Percentiles rank a stretch among this genome's conserved stretches.
phyloP scores from a whole-genome alignment of 169 alveolate species.

The Eimeria praecox region DNA sequence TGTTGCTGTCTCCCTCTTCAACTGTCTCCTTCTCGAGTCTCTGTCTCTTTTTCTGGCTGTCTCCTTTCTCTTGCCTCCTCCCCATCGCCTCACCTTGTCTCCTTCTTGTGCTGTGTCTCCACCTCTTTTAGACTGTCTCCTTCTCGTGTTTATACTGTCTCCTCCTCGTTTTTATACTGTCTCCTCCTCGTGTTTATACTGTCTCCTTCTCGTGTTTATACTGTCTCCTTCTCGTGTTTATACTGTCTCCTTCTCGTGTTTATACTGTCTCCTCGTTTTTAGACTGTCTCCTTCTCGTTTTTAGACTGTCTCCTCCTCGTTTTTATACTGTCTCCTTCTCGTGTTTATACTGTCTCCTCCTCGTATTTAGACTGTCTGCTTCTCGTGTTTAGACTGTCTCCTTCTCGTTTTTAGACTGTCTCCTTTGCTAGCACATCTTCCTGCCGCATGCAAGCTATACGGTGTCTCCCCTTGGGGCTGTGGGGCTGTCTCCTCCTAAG shows the following conservation, averaged over 20 bases:
- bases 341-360: not conserved
- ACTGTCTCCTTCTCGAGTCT: not conserved
- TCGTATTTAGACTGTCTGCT: too few species aligned
- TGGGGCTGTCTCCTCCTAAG: too few species aligned
- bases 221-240: too few species aligned
- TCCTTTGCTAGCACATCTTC: too few species aligned
- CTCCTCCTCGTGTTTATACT: too few species aligned
- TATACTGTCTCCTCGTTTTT: not conserved
- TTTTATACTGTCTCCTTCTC: constrained; percentile 2
- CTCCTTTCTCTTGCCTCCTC: not conserved
- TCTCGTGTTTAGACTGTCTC: too few species aligned
- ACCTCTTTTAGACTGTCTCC: not conserved
- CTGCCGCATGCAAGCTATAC: too few species aligned
- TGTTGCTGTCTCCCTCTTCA: too few species aligned
- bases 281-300: not conserved
- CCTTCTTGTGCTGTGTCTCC: not conserved
- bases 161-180: too few species aligned
- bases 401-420: too few species aligned
- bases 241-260: not conserved
- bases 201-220: too few species aligned
- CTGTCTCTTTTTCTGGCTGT: not conserved
- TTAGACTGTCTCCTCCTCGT: not conserved
- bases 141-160: not conserved
- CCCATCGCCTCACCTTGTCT: not conserved
- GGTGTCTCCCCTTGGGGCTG: too few species aligned